Conservation (phyloP, 2,329 filamentous ascomycete species). For the Fusarium equiseti region DNA sequence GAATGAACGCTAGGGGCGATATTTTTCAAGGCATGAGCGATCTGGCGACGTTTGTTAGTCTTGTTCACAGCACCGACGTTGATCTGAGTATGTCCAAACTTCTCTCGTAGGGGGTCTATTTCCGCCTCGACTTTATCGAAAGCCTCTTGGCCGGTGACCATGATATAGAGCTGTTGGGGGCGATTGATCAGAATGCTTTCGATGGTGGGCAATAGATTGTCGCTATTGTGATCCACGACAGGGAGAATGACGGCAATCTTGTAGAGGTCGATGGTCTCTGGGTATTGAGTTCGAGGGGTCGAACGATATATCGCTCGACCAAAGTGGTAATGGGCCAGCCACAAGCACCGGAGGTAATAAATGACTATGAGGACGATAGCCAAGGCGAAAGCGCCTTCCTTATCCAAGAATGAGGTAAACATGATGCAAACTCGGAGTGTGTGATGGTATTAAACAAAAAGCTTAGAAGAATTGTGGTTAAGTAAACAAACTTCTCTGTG, state of each 20-base stretch:
- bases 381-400: background rate
- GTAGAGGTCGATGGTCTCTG: background rate
- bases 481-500: background rate
- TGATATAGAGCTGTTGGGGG: slow-evolving; percentile 11
- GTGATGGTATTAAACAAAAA: background rate
- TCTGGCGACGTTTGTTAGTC: slow-evolving; percentile 34
- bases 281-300: background rate
- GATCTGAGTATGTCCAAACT: slow-evolving; percentile 14
- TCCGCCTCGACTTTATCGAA: slow-evolving; percentile 1
- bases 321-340: background rate
- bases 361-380: background rate
- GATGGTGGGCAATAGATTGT: background rate
- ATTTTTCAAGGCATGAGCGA: slow-evolving; percentile 22
- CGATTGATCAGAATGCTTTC: slow-evolving; percentile 21
- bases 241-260: slow-evolving; percentile 24
- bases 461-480: background rate
- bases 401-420: background rate
- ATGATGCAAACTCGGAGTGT: background rate
- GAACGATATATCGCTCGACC: background rate
- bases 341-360: background rate
- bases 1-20: background rate
- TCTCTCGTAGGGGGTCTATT: background rate
- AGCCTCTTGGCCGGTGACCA: background rate
- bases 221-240: background rate
- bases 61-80: slow-evolving; percentile 32